Evolutionary conservation across 768 basidiomycete species (phyloP).

Genomic region (Mrakia blollopis): DNA sequence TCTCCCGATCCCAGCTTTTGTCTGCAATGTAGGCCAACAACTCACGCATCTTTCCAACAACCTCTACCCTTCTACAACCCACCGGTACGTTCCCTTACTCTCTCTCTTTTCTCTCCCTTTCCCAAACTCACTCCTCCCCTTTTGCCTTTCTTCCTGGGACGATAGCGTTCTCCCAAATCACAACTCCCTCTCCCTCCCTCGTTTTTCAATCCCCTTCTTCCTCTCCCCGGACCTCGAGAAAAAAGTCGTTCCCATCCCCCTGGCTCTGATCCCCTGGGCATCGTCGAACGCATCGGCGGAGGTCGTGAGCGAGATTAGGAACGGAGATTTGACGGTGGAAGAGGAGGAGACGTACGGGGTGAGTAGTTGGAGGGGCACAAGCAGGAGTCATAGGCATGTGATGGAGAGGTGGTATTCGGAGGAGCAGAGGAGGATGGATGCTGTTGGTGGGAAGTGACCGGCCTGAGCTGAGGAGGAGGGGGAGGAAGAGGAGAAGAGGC

Average conservation of each 20-base stretch:
- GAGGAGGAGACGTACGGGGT: slow-evolving; percentile 12
- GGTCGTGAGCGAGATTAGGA: slow-evolving; percentile 1
- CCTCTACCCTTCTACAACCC: slow-evolving; percentile 7
- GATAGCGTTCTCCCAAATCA: background rate
- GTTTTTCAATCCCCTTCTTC: slow-evolving; percentile 11
- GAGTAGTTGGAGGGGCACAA: slow-evolving; percentile 2
- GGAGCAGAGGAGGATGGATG: slow-evolving; percentile 5
- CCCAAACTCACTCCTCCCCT: background rate
- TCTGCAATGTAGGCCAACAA: slow-evolving; percentile 15
- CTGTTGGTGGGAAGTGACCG: background rate
- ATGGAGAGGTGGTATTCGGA: slow-evolving; percentile 2
- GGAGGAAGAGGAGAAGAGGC: background rate
- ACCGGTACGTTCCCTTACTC: background rate
- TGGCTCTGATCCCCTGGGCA: background rate
- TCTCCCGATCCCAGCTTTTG: background rate
- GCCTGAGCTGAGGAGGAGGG: background rate
- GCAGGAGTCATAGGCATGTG: background rate
- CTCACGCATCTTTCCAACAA: background rate
- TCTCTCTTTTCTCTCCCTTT: too few species aligned
- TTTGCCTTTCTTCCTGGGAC: background rate
- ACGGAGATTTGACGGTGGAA: background rate
- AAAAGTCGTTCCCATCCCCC: background rate
- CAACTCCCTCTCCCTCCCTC: background rate
- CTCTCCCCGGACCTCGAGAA: slow-evolving; percentile 12
- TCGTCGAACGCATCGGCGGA: background rate